Evolutionary conservation across 805 yeast genomes (phyloP), one percentile per base, ranked within the genome.

Genomic region (Hyphopichia homilentoma): DNA sequence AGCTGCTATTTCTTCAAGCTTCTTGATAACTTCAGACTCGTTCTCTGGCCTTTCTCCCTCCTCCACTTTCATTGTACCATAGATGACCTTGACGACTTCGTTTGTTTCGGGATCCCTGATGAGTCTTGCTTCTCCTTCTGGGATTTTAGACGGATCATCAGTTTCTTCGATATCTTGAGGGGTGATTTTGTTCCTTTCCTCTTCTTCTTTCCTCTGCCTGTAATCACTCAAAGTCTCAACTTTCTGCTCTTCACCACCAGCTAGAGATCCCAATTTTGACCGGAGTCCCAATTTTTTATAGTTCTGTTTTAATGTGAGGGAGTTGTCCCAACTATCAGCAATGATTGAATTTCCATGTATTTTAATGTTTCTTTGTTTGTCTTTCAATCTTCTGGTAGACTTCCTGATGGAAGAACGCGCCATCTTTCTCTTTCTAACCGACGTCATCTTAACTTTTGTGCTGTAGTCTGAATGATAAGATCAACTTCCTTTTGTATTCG

Each of bases 321-420:
- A 73, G 38, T 79, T 74, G 59, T 93, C 96, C 98, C 98, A 93
- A 57, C 88, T 75, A 21, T 78, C 84, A 4, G 87, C 94, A 41
- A 93, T 84, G 41, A 93, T 75, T 2, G 95, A 84, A 52, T 87
- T 86, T 0, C 84, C 70, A 29, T 70, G 70, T 20, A 84, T 76
- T 39, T 78, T 78, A 38, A 81, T 65, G 44, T 80, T 71, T 52
- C 83, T 74, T 46, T 79, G 81, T 48, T 74, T 78, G 50, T 84
- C 89, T 54, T 86, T 86, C 30, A 54, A 56, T 43, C 79, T 71
- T 56, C 93, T 74, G 19, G 93, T 77, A 45, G 73, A 77, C 60
- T 84, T 86, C 45, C 69, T 66, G 40, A 79, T 73, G 36, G 86
- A 73, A 23, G 90, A 78, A 43, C 82, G 77, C 34, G 79, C 77